phyloP scores from a whole-genome alignment of 2,329 filamentous ascomycete genomes.

The Claviceps maximensis region DNA sequence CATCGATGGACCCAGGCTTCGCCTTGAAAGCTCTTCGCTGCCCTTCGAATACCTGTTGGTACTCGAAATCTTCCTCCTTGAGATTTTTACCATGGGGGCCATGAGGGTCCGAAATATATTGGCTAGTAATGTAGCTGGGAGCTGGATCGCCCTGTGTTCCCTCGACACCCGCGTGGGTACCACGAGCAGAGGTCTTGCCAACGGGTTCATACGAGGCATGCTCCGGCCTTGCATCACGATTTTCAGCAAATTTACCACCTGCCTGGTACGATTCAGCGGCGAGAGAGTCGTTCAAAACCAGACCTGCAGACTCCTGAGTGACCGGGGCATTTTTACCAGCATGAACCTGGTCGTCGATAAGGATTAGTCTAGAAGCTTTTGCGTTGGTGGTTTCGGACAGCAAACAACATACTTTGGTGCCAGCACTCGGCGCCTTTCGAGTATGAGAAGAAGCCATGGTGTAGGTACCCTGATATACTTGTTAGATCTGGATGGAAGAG shows the following conservation, averaged over 20 bases:
- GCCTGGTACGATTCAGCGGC: constrained; percentile 56
- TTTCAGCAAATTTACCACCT: constrained; percentile 47
- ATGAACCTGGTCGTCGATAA: constrained; percentile 26
- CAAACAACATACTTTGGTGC: constrained; percentile 4
- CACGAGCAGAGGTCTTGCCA: constrained; percentile 29
- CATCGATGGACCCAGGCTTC: constrained; percentile 33
- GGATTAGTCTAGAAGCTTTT: not conserved
- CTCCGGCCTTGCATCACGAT: constrained; percentile 32
- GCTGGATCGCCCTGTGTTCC: constrained; percentile 15
- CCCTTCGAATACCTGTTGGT: constrained; percentile 21
- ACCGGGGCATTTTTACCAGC: constrained; percentile 33
- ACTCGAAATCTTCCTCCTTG: constrained; percentile 23
- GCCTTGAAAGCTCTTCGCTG: constrained; percentile 25
- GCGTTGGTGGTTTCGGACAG: not conserved
- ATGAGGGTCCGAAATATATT: constrained; percentile 16
- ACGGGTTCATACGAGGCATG: constrained; percentile 5
- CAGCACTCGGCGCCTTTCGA: constrained; percentile 2
- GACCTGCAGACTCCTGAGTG: constrained; percentile 48
- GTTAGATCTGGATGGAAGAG: not conserved
- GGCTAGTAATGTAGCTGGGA: constrained; percentile 25
- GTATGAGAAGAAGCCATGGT: constrained; percentile 1
- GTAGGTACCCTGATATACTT: not conserved
- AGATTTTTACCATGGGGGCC: constrained; percentile 32
- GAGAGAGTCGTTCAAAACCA: constrained; percentile 55
- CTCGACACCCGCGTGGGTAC: constrained; percentile 2